Evolutionary conservation across 2,329 filamentous ascomycete genomes (phyloP), one percentile per base, ranked within the genome.

Genomic region (Zymoseptoria crescenta): DNA sequence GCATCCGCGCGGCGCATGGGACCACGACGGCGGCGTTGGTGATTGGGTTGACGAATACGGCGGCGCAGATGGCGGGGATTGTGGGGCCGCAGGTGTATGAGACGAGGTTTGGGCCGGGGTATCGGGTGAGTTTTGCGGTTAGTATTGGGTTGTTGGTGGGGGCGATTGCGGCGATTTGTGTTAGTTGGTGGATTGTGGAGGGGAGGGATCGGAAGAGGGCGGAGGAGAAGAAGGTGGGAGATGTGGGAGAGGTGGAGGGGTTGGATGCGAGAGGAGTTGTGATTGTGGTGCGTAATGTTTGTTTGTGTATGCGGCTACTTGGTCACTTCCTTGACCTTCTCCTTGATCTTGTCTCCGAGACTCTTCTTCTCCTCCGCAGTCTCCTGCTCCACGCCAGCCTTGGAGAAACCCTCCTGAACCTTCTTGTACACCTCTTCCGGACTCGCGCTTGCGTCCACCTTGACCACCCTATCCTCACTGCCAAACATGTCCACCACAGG

Each of bases 401-500:
- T 69, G 59, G 72, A 72, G 68, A 84, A 74, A 27, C 74, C 74
- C 64, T 73, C 71, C 70, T 77, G 76, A 49, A 86, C 81, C 57
- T 79, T 72, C 64, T 75, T 72, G 72, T 86, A 87, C 19, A 87
- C 83, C 61, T 83, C 81, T 28, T 89, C 85, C 2, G 89, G 86
- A 7, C 76, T 69, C 50, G 83, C 81, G 27, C 85, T 87, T 29
- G 92, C 90, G 68, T 87, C 80, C 51, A 97, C 82, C 77, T 86
- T 89, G 73, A 96, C 83, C 16, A 97, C 91, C 72, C 87, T 86
- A 68, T 83, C 85, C 76, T 92, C 80, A 69, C 80, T 80, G 70
- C 87, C 86, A 74, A 88, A 97, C 73, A 90, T 84, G 67, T 96
- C 83, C 57, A 99, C 91, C 52, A 97, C 94, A 27, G 94, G 94